Base-by-base conservation (phyloP, 1,139 yeast species). In the Pichia sp. region DNA sequence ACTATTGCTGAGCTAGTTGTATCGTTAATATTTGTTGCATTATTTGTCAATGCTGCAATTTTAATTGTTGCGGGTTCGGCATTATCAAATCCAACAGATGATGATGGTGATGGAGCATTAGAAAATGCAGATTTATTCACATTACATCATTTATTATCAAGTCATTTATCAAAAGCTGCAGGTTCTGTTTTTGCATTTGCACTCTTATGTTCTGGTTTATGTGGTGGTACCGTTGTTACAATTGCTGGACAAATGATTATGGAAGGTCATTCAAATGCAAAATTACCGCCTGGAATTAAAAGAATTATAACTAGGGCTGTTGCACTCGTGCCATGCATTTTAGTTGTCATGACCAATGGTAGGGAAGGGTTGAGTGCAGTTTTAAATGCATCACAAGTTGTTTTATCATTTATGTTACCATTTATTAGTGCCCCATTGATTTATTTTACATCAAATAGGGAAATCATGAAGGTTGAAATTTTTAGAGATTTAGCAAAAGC, bases 181-280 rank as follows among this genome's bases (percentile, higher is more conserved):
- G 99, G 98, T 5, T 75, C 89, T 34, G 83, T 93, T 1, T 93
- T 93, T 73, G 97, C 97, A 1, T 71, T 90, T 45, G 98, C 98
- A 1, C 78, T 93, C 68, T 73, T 93, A 50, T 90, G 91, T 65
- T 87, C 96, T n/a, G 99, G 99, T 22, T 96, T 91, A 66, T 87
- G 96, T 63, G 98, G 99, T 2, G 98, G 99, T 48, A 87, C 95
- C 33, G 96, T 93, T n/a, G 93, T 97, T 64, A 93, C 99, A 0
- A 76, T 93, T 64, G 95, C 98, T 1, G 97, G 99, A 25, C 99
- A 93, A 67, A 89, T 91, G 81, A 96, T 93, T 1, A 83, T 90
- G 62, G 98, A 93, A 67, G 99, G 99, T 0, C 95, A 91, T 62
- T 75, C 91, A 46, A 76, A 80, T 56, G 89, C 97, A 93, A 74